Evolutionary conservation across 2,329 filamentous ascomycete genomes (phyloP).

Genomic region (Xylaria sp.): DNA sequence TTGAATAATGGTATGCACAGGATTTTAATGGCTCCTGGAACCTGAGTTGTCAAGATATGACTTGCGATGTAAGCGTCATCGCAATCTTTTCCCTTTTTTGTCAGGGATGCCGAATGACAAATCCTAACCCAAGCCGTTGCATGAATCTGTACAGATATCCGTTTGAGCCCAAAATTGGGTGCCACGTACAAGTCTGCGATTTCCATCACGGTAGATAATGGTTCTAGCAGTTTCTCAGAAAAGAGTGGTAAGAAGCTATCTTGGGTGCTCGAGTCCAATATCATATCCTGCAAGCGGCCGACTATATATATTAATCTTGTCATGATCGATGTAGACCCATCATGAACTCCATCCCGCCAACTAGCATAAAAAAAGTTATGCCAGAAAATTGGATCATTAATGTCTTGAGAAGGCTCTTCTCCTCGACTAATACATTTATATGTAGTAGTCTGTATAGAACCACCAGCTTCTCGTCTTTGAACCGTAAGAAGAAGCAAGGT

Average conservation of each 20-base stretch:
- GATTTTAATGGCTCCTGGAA: neutral
- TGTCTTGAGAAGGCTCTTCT: no score
- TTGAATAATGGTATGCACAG: conserved; percentile 5
- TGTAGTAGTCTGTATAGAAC: neutral
- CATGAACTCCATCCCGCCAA: neutral
- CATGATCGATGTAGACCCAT: neutral
- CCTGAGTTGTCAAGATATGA: neutral
- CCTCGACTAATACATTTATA: neutral
- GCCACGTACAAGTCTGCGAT: conserved; percentile 6
- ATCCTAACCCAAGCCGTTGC: neutral
- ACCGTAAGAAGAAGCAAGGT: neutral
- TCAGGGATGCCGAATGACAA: no score
- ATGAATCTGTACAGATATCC: conserved; percentile 1
- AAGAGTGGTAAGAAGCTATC: neutral
- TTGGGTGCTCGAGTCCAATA: neutral
- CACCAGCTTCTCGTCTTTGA: neutral
- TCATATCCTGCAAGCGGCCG: no score
- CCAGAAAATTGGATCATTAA: no score
- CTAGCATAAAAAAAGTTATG: neutral
- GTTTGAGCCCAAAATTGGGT: neutral
- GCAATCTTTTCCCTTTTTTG: neutral
- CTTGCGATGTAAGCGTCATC: neutral
- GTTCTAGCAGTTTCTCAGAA: neutral
- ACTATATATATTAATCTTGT: neutral
- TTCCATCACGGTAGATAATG: neutral